Base-by-base conservation (phyloP, 768 basidiomycete species). In the Tubosaeta sp. region DNA sequence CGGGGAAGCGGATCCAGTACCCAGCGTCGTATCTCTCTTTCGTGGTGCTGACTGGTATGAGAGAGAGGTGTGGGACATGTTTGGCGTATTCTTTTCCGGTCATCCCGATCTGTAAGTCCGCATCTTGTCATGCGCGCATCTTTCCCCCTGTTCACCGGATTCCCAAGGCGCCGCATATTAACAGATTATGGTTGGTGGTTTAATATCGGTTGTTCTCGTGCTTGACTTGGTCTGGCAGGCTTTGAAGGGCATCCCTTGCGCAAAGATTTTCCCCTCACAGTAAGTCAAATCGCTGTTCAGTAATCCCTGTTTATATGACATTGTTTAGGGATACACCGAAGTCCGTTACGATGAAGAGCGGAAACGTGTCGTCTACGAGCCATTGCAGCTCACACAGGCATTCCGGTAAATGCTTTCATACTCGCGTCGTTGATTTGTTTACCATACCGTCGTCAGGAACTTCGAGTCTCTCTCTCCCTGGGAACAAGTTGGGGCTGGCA, bases 31-130 rank as follows among this genome's bases (percentile, higher is more conserved):
- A 4, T 79, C 82, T 12, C 54, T 97, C 25, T 99, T 88, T 76
- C 79, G 83, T 46, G 93, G 95, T 54, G 95, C 97, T 6, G 91
- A 99, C 65, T 99, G 97, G 97, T 97, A 97, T 68, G 97, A 99
- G 72, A 80, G 97, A 53, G 97, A 99, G 71, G 86, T 90, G 27
- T 99, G 95, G 95, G 97, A 99, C 74, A 79, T 99, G 71, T 99
- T 77, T 65, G 97, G 97, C 42, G 88, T 99, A 43, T 97, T 93
- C 78, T 99, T 99, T 78, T 83, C 83, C 55, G 88, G 84, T 45
- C 97, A 99, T 72, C 97, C 97, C 19, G 97, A 99, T 71, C 79
- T 99, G 88, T 94, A 66, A 62, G 91, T 81, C 3, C 22, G 22
- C 22, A 22, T 22, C 22, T 16, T 31, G 42, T 39, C 51, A 16